A percentile compares a stretch with the other conserved stretches of the same genome.
phyloP scores from a whole-genome alignment of 768 basidiomycete genomes.

The Lentinus brumalis region DNA sequence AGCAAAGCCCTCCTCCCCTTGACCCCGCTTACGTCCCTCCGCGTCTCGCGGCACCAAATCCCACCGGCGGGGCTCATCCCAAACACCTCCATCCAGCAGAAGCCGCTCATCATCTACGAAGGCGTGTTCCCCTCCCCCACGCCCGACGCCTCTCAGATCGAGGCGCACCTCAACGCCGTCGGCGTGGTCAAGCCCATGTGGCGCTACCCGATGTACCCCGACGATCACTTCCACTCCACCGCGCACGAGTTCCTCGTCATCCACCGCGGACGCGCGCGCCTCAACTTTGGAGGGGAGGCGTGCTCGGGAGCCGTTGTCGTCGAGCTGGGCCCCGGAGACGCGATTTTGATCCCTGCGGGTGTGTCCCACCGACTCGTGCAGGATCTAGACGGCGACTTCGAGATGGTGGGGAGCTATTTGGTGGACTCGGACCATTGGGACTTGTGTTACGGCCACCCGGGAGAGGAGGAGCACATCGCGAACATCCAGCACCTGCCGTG shows the following conservation, averaged over 20 bases:
- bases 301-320: slow-evolving; percentile 35
- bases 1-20: slow-evolving; percentile 14
- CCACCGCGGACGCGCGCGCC: slow-evolving; percentile 33
- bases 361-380: slow-evolving; percentile 40
- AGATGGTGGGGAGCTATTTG: slow-evolving; percentile 46
- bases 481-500: slow-evolving; percentile 36
- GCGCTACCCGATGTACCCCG: slow-evolving; percentile 45
- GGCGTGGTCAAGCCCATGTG: slow-evolving; percentile 42
- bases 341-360: slow-evolving; percentile 44
- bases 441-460: slow-evolving; percentile 41
- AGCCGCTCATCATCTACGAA: slow-evolving; percentile 43
- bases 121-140: slow-evolving; percentile 29
- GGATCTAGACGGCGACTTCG: slow-evolving; percentile 33
- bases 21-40: slow-evolving; percentile 29
- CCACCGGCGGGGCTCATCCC: slow-evolving; percentile 36
- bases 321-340: slow-evolving; percentile 40
- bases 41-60: slow-evolving; percentile 34
- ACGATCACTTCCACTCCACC: slow-evolving; percentile 45
- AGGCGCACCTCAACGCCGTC: slow-evolving; percentile 35
- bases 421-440: slow-evolving; percentile 38
- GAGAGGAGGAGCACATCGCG: slow-evolving; percentile 27
- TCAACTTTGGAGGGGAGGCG: slow-evolving; percentile 44
- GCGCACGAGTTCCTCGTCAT: slow-evolving; percentile 44
- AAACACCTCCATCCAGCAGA: slow-evolving; percentile 38
- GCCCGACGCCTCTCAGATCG: slow-evolving; percentile 29